These are phyloP conservation scores for Endocladia muricata DNA, from an alignment of 31 red algal genomes.

Conservation along the genomic window DNA sequence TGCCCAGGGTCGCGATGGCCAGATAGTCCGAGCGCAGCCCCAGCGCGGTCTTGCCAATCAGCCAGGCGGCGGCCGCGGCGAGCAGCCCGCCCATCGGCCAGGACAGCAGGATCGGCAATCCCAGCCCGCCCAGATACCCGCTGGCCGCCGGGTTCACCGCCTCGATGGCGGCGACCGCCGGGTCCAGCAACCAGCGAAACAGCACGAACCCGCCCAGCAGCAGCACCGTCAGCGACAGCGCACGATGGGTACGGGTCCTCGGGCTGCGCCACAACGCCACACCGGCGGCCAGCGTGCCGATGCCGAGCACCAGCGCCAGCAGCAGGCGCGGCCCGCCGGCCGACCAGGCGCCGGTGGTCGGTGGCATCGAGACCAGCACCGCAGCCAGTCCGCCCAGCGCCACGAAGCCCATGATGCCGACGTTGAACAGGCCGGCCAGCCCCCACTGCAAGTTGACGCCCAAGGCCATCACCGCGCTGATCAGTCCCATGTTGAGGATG, in stretches of 20 bases:
- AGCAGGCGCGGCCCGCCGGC: background rate
- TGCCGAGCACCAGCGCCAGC: background rate
- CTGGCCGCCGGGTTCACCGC: background rate
- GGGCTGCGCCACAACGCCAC: background rate
- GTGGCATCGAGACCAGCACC: background rate
- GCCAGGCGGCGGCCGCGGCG: background rate
- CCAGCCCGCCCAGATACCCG: background rate
- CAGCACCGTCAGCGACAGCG: background rate
- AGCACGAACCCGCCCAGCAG: background rate
- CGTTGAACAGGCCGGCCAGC: background rate
- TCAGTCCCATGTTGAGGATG: background rate
- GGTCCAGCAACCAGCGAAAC: background rate
- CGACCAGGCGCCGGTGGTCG: background rate
- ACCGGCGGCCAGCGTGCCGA: background rate
- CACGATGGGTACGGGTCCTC: background rate
- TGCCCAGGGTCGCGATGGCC: slow-evolving; percentile 2
- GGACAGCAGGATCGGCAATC: background rate
- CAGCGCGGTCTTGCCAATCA: background rate
- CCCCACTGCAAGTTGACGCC: background rate
- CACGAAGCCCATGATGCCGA: background rate
- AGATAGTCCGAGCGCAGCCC: background rate
- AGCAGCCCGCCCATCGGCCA: slow-evolving; percentile 2
- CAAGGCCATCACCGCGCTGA: background rate
- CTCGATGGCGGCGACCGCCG: background rate
- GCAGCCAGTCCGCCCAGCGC: background rate